Conservation (phyloP, 1,284 basidiomycete genomes). For the Moesziomyces sp. region DNA sequence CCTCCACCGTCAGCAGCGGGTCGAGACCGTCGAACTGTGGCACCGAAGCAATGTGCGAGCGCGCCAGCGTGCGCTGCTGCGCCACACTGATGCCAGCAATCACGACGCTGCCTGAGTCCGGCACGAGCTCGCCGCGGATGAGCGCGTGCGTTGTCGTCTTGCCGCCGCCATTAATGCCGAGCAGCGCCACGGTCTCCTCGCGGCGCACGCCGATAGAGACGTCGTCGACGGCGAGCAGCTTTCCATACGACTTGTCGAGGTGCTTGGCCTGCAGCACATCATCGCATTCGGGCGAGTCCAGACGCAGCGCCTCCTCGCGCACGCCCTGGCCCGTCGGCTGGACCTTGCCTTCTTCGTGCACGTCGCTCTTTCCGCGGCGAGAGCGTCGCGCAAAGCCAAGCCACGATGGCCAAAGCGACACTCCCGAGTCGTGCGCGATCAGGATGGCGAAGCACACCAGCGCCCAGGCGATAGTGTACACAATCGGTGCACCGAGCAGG, state of each 20-base stretch:
- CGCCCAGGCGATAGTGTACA: conserved; percentile 74
- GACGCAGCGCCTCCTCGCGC: conserved; percentile 72
- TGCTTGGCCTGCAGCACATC: conserved; percentile 76
- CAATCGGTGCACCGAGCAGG: conserved; percentile 79
- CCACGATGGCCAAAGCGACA: conserved; percentile 11
- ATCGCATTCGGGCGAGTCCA: conserved; percentile 69
- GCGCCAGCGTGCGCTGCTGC: conserved; percentile 28
- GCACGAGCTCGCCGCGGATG: conserved; percentile 34
- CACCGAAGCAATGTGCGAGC: conserved; percentile 34
- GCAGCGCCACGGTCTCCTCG: conserved; percentile 77
- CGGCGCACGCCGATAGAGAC: conserved; percentile 77
- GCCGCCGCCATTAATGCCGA: conserved; percentile 81
- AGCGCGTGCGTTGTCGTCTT: conserved; percentile 74
- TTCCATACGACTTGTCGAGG: conserved; percentile 76
- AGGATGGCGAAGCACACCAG: conserved; percentile 73
- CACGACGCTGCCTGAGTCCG: conserved; percentile 31
- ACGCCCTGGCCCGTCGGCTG: conserved; percentile 70
- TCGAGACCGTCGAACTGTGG: conserved; percentile 86
- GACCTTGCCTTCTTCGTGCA: conserved; percentile 20
- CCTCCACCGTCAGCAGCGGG: conserved; percentile 78
- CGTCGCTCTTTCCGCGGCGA: not conserved
- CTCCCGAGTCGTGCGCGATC: conserved; percentile 75
- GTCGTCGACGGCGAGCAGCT: conserved; percentile 76
- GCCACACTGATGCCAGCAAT: conserved; percentile 31
- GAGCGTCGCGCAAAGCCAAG: conserved; percentile 9